phyloP scores from a whole-genome alignment of 768 basidiomycete species.

The Filobasidium floriforme region DNA sequence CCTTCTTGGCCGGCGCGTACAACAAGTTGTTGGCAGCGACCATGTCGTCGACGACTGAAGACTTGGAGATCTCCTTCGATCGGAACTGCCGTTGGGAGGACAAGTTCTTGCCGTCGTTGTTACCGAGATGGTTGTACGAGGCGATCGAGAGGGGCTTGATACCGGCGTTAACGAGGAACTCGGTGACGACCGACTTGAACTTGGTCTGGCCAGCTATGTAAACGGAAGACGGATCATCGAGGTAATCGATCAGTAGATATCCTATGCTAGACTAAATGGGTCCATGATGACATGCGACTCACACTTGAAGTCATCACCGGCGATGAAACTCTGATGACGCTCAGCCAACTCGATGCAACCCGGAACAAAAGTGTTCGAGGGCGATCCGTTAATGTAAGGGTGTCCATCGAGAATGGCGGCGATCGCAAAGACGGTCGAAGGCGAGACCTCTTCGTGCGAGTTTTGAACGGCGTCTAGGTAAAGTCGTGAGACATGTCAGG shows the following conservation, averaged over 20 bases:
- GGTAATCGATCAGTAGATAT: background rate
- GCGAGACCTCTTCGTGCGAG: slow-evolving; percentile 90
- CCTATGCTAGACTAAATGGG: background rate
- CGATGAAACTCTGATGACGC: slow-evolving; percentile 80
- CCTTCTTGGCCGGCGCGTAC: slow-evolving; percentile 61
- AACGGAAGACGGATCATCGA: background rate
- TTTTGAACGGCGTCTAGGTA: slow-evolving; percentile 56
- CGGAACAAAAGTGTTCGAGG: slow-evolving; percentile 98
- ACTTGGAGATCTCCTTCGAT: slow-evolving; percentile 98
- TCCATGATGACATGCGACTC: background rate
- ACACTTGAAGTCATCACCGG: slow-evolving; percentile 91
- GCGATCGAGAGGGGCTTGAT: slow-evolving; percentile 97
- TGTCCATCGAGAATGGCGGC: slow-evolving; percentile 90
- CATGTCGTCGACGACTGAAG: slow-evolving; percentile 96
- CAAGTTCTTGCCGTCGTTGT: slow-evolving; percentile 93
- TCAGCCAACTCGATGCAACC: slow-evolving; percentile 90
- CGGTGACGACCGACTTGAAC: slow-evolving; percentile 87
- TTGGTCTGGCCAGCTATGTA: slow-evolving; percentile 65
- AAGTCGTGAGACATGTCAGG: too few relatives aligned
- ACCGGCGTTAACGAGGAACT: slow-evolving; percentile 97
- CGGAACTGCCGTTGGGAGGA: slow-evolving; percentile 87
- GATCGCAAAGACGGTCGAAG: slow-evolving; percentile 90
- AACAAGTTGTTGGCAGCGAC: slow-evolving; percentile 80
- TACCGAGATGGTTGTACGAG: slow-evolving; percentile 96
- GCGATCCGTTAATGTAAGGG: slow-evolving; percentile 94